Evolutionary conservation across 306 rosid species (phyloP), one percentile per base, ranked within the genome.

Genomic region (Hippophae tibetana): DNA sequence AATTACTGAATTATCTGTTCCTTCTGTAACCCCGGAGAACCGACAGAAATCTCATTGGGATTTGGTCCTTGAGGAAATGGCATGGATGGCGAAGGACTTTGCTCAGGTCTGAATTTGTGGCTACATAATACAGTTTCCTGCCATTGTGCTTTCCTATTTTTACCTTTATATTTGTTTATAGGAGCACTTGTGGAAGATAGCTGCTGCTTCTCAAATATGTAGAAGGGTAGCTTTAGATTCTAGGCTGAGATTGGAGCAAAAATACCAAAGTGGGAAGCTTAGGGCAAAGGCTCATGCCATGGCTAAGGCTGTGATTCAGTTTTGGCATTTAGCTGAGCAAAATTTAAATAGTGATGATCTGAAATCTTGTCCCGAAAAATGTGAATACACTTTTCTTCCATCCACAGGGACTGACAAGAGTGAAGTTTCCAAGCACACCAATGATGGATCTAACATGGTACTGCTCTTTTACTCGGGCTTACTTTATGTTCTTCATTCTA

Each of bases 11-110:
- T 76, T 93, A 69, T 86, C 99, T 43, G 66, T 76, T 64, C 87
- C 51, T 68, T 56, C 84, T 58, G 69, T 74, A 63, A 86, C 87
- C 25, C 54, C 64, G 47, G 95, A 81, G 67, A 67, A 58, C 72
- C 69, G 69, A 43, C 75, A 61, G 47, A 89, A 81, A 76, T 82
- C 97, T 64, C 97, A 89, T 25, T 93, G 99, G 99, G 94, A 78
- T 72, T 93, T 84, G 77, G 94, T 93, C 56, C 87, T 93, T 13
- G 97, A 89, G 79, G 99, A 93, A 76, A 89, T 93, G 95, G 76
- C 90, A 11, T 93, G 99, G 99, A 62, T 93, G 90, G 97, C 99
- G 31, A 93, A 89, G 71, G 99, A 93, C 89, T 89, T 86, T 84
- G 90, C 85, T 0, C 99, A 93, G 97, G 99, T 81, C 63, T 75